Evolutionary conservation across 2,329 filamentous ascomycete genomes (phyloP).

Genomic region (Boeremia lycopersici): DNA sequence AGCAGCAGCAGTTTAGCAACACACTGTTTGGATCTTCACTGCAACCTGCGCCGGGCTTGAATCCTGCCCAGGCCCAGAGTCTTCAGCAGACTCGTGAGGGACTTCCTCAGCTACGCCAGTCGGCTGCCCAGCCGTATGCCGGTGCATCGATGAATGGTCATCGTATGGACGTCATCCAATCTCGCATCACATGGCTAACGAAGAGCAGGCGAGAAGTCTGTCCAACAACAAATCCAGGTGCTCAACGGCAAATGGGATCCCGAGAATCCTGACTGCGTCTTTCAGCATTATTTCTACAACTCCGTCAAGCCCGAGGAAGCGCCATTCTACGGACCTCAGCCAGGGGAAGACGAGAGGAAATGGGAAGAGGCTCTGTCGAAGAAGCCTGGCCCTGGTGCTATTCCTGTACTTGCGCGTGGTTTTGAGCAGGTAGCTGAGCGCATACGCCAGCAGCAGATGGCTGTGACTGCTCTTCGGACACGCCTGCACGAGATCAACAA

Average conservation of each 20-base stretch:
- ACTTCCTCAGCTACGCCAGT: constrained; percentile 44
- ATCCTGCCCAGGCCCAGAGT: constrained; percentile 37
- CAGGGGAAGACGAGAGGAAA: constrained; percentile 74
- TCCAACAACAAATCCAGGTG: constrained; percentile 74
- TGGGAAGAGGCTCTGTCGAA: constrained; percentile 85
- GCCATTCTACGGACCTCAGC: constrained; percentile 75
- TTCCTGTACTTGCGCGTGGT: constrained; percentile 77
- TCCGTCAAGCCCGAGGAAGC: constrained; percentile 75
- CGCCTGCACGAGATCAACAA: constrained; percentile 81
- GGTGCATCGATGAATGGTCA: constrained; percentile 36
- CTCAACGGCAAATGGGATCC: constrained; percentile 78
- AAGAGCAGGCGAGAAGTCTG: constrained; percentile 68
- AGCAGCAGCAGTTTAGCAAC: constrained; percentile 49
- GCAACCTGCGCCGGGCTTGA: constrained; percentile 39
- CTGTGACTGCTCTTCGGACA: constrained; percentile 71
- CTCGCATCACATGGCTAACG: not conserved
- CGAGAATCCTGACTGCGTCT: constrained; percentile 69
- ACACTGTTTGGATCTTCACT: constrained; percentile 47
- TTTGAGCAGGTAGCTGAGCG: constrained; percentile 75
- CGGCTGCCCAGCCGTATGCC: constrained; percentile 34
- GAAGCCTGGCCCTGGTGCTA: constrained; percentile 76
- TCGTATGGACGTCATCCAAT: constrained; percentile 24
- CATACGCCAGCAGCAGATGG: constrained; percentile 72
- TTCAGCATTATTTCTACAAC: constrained; percentile 89
- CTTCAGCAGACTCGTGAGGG: constrained; percentile 47